A percentile compares a stretch with the other conserved stretches of the same genome.
These are phyloP conservation scores for Acanthamoeba sp. DNA, from an alignment of 208 protist genomes.

Conservation along the genomic window DNA sequence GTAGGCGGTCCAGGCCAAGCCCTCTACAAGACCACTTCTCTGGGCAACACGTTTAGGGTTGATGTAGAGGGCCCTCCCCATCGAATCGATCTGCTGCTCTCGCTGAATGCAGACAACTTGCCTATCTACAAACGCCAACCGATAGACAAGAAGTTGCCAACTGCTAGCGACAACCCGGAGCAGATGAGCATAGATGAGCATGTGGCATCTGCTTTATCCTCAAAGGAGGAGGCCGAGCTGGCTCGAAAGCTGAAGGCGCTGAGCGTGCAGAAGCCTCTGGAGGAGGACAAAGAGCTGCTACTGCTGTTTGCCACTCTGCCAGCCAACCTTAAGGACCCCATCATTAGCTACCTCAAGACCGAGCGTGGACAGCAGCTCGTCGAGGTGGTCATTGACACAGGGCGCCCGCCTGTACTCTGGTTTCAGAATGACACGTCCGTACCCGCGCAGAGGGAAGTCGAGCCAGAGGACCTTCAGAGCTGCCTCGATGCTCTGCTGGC, in stretches of 20 bases:
- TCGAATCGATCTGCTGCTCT: constrained; percentile 1
- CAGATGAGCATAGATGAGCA: background rate
- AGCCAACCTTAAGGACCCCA: background rate
- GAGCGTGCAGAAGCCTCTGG: background rate
- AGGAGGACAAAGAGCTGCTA: constrained; percentile 39
- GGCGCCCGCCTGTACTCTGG: constrained; percentile 46
- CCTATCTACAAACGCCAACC: constrained; percentile 2
- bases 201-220: background rate
- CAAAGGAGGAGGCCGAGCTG: constrained; percentile 1
- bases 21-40: background rate
- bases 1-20: background rate
- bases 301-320: constrained; percentile 35
- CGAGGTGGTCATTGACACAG: constrained; percentile 25
- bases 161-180: background rate
- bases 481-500: constrained; percentile 45
- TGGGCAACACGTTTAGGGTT: background rate
- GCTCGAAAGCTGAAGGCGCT: background rate
- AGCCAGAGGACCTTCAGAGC: background rate
- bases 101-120: background rate
- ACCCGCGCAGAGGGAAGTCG: constrained; percentile 2
- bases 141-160: background rate
- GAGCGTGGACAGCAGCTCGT: background rate
- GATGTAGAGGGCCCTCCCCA: background rate
- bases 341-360: constrained; percentile 24
- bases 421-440: constrained; percentile 66